phyloP scores from a whole-genome alignment of 2,329 filamentous ascomycete genomes.

The Sporothrix curviconia region DNA sequence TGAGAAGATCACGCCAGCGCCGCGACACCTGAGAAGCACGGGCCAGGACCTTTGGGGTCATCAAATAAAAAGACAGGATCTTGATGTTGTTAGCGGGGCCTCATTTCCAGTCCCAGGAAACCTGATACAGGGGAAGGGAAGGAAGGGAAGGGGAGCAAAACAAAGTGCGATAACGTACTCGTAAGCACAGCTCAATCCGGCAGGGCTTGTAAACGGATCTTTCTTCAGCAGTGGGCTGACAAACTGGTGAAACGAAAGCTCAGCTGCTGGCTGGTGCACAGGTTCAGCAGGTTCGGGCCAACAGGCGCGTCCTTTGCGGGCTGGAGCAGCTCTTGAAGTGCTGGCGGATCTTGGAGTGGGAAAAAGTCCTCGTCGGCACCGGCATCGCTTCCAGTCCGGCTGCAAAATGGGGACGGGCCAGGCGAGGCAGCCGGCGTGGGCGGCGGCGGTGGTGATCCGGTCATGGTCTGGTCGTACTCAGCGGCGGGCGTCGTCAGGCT shows the following conservation, averaged over 20 bases:
- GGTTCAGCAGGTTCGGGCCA: constrained; percentile 84
- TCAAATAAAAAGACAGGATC: constrained; percentile 96
- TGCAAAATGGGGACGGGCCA: constrained; percentile 53
- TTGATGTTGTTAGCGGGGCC: constrained; percentile 33
- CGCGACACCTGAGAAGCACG: constrained; percentile 93
- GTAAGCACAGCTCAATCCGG: constrained; percentile 88
- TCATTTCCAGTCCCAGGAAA: background rate
- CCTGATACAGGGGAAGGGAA: background rate
- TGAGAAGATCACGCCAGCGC: constrained; percentile 86
- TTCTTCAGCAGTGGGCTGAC: constrained; percentile 92
- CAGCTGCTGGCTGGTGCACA: constrained; percentile 90
- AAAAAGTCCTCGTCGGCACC: constrained; percentile 76
- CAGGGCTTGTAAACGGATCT: constrained; percentile 84
- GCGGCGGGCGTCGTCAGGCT: constrained; percentile 58
- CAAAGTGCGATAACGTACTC: constrained; percentile 48
- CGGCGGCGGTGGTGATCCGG: constrained; percentile 56
- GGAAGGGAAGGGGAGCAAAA: background rate
- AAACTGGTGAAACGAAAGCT: constrained; percentile 95
- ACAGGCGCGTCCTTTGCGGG: constrained; percentile 68
- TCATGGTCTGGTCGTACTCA: constrained; percentile 56
- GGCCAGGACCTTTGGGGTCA: constrained; percentile 86
- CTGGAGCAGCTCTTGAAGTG: constrained; percentile 74
- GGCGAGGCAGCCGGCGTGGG: constrained; percentile 61
- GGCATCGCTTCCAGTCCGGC: constrained; percentile 68
- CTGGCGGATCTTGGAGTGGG: constrained; percentile 69